These are phyloP conservation scores for Onygenales sp. DNA, from an alignment of 2,329 filamentous ascomycete genomes.

Conservation along the genomic window DNA sequence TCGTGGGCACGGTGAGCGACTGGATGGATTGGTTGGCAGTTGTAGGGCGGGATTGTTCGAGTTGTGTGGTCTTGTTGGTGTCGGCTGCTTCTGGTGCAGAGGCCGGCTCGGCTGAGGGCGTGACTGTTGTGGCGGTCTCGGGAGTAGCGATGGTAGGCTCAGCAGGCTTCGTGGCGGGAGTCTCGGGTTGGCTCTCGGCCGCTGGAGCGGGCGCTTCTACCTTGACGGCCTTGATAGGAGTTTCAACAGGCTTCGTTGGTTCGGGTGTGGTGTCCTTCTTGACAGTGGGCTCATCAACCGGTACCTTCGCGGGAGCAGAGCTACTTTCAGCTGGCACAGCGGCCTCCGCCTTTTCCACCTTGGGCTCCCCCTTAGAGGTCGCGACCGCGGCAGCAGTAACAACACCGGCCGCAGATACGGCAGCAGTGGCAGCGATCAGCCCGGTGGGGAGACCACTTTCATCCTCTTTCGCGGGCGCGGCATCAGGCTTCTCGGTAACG, in stretches of 20 bases:
- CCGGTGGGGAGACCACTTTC: not conserved
- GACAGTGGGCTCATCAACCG: not conserved
- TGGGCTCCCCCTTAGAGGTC: not conserved
- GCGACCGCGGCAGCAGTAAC: not conserved
- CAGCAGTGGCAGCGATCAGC: not conserved
- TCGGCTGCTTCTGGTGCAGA: not conserved
- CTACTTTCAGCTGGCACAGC: not conserved
- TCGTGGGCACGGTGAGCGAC: slow-evolving; percentile 23
- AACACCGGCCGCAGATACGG: not conserved
- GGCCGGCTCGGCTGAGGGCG: not conserved
- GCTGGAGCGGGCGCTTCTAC: not conserved
- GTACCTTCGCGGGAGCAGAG: not conserved
- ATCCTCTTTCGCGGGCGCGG: not conserved
- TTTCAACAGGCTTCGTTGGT: not conserved
- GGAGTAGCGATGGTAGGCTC: slow-evolving; percentile 18
- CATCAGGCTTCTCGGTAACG: not conserved
- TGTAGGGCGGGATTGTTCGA: slow-evolving; percentile 7
- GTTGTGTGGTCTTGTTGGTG: slow-evolving; percentile 11
- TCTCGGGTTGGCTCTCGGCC: not conserved
- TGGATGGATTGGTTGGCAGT: slow-evolving; percentile 27
- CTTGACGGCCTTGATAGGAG: not conserved
- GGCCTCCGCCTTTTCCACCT: not conserved
- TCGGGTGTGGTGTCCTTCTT: not conserved
- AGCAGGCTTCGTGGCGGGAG: not conserved
- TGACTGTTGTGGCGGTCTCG: not conserved